A percentile compares a stretch with the other conserved stretches of the same genome.
Conservation (phyloP, 371 early-diverging fungal species). For the Cokeromyces recurvatus region DNA sequence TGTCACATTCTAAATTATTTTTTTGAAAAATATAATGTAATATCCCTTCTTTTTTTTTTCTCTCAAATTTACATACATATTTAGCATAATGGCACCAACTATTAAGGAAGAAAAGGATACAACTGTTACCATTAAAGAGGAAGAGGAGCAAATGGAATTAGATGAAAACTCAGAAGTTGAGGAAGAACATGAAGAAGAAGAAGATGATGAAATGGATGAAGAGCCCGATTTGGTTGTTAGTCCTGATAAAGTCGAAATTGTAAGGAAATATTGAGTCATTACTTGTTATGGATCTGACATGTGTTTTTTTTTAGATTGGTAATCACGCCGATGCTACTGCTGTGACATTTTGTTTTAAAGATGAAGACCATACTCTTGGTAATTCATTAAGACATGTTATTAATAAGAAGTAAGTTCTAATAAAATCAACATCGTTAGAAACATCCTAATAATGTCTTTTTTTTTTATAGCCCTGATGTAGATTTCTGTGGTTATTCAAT, state of each 20-base stretch:
- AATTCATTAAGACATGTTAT: constrained; percentile 90
- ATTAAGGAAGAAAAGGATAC: constrained; percentile 9
- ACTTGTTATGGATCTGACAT: neutral
- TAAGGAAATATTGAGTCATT: no score
- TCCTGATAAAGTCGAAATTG: constrained; percentile 49
- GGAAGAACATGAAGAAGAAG: constrained; percentile 23
- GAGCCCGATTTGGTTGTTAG: constrained; percentile 29
- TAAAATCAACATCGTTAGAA: no score
- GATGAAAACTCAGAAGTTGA: constrained; percentile 17
- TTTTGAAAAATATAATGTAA: no score
- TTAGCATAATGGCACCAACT: constrained; percentile 18
- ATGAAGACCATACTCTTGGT: constrained; percentile 97
- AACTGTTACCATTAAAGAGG: constrained; percentile 1
- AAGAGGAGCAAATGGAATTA: constrained; percentile 20
- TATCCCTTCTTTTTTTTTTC: no score
- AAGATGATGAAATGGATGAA: constrained; percentile 33
- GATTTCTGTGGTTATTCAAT: constrained; percentile 98
- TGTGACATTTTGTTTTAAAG: constrained; percentile 81
- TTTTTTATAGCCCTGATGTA: constrained; percentile 68
- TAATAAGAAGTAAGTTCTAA: constrained; percentile 93
- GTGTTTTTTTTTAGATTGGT: constrained; percentile 34
- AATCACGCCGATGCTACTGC: constrained; percentile 68
- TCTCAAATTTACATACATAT: neutral
- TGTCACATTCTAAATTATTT: no score
- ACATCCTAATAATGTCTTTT: no score